Conservation (phyloP, 2,329 filamentous ascomycete species). For the Dactylella cylindrospora region DNA sequence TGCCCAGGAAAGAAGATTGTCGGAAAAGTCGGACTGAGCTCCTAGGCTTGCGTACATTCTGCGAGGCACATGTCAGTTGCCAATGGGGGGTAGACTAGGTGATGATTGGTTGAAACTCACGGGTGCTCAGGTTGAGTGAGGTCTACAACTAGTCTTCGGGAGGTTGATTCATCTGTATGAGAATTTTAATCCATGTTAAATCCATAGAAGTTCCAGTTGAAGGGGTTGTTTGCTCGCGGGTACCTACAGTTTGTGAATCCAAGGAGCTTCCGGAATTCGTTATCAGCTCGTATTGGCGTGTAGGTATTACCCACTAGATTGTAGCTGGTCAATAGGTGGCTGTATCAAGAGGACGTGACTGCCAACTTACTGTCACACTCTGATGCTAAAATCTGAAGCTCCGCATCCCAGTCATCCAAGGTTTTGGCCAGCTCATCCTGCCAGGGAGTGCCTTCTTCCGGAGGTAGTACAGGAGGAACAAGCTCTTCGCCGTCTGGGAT, state of each 20-base stretch:
- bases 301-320: conserved; percentile 17
- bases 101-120: conserved; percentile 47
- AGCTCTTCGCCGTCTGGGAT: conserved; percentile 13
- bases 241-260: conserved; percentile 50
- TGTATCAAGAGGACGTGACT: conserved; percentile 2
- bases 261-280: conserved; percentile 44
- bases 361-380: conserved; percentile 13
- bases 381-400: conserved; percentile 12
- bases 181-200: conserved; percentile 50
- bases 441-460: conserved; percentile 4
- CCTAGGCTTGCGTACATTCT: conserved; percentile 66
- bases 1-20: conserved; percentile 63
- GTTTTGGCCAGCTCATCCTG: conserved; percentile 14
- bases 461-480: conserved; percentile 17
- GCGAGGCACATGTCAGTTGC: conserved; percentile 48
- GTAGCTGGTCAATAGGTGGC: conserved; percentile 1
- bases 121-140: conserved; percentile 51
- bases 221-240: conserved; percentile 62
- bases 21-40: conserved; percentile 63
- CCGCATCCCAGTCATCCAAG: conserved; percentile 27
- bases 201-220: too few relatives aligned
- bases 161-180: conserved; percentile 51
- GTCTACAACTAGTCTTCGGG: conserved; percentile 42
- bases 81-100: background rate
- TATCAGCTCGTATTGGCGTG: conserved; percentile 40